A percentile compares a stretch with the other conserved stretches of the same genome.
Conservation (phyloP, 768 basidiomycete genomes). For the Candolleomyces aberdarensis region DNA sequence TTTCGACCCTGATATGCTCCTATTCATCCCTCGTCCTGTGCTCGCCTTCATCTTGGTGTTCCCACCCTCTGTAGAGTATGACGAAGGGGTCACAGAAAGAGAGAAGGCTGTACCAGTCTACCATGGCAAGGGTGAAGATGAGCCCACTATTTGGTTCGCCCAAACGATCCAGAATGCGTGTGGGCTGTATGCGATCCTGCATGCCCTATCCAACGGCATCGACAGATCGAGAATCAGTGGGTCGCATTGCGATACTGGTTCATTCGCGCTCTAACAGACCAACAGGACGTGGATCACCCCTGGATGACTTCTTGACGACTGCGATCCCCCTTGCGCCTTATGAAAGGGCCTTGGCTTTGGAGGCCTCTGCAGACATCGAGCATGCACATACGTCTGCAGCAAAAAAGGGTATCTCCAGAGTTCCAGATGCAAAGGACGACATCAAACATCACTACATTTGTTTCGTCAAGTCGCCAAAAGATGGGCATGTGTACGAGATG, state of each 20-base stretch:
- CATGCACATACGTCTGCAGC: slow-evolving; percentile 27
- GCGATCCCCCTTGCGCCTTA: slow-evolving; percentile 21
- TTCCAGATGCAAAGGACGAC: slow-evolving; percentile 27
- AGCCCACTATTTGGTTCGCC: slow-evolving; percentile 33
- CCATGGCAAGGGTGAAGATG: slow-evolving; percentile 25
- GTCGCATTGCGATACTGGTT: slow-evolving; percentile 10
- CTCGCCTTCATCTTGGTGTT: slow-evolving; percentile 29
- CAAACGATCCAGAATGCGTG: slow-evolving; percentile 38
- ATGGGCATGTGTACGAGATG: slow-evolving; percentile 30
- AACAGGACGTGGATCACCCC: slow-evolving; percentile 19
- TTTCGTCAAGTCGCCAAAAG: slow-evolving; percentile 27
- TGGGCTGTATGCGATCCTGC: slow-evolving; percentile 34
- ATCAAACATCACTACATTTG: slow-evolving; percentile 31
- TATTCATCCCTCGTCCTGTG: slow-evolving; percentile 29
- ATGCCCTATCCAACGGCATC: slow-evolving; percentile 28
- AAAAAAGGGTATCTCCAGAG: slow-evolving; percentile 24
- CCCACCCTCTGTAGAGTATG: slow-evolving; percentile 21
- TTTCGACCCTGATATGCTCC: slow-evolving; percentile 29
- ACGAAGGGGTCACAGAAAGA: slow-evolving; percentile 15
- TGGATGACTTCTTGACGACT: slow-evolving; percentile 21
- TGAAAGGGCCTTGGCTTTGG: slow-evolving; percentile 28
- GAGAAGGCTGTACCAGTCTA: slow-evolving; percentile 23
- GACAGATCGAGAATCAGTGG: slow-evolving; percentile 18
- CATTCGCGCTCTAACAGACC: neutral
- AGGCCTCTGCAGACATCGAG: slow-evolving; percentile 25